Base-by-base conservation (phyloP, 345 rosid genomes). In the Firmiana major region DNA sequence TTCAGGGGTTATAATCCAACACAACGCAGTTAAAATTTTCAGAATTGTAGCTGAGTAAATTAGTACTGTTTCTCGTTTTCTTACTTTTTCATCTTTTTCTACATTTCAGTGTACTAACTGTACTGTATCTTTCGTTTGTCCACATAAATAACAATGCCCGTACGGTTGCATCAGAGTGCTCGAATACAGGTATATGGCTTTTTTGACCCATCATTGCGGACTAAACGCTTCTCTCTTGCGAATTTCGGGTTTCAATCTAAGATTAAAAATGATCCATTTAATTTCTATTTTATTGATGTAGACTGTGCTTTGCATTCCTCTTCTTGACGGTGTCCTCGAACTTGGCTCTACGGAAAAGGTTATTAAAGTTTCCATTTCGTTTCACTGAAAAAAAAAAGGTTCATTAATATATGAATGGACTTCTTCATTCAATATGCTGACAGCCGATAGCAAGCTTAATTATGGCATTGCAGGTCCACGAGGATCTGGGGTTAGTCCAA, bases 231-330 rank as follows among this genome's bases (percentile, higher is more conserved):
- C 0, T 38, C 40, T 38, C 28, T 57, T 63, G 1, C 5, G 7
- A 31, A 28, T 26, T 70, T 42, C 0, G 13, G 49, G 2, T 45
- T 2, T 45, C 5, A 11, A 45, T 45, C 49, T 11, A 45, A 45
- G 49, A 11, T 45, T 9, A 55, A 71, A 81, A 80, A 79, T 78
- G 49, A 80, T 21, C 7, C 31, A 28, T 69, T 70, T 67, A 2
- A 45, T 43, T 71, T 66, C 22, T 71, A 31, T 42, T 16, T 55
- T 22, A 16, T 73, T 11, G 40, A 64, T 79, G 74, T 90, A 97
- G 98, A 97, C 99, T 0, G 94, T 92, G 49, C 89, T 97, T 15
- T 94, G 99, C 84, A 89, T 94, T 80, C 98, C 99, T 42, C 82
- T 97, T 59, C 89, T 90, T 15, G 96, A 92, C 78, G 98, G 99